Evolutionary conservation across 108 stramenopile species (phyloP).

Genomic region (Aurantiochytrium sp.): DNA sequence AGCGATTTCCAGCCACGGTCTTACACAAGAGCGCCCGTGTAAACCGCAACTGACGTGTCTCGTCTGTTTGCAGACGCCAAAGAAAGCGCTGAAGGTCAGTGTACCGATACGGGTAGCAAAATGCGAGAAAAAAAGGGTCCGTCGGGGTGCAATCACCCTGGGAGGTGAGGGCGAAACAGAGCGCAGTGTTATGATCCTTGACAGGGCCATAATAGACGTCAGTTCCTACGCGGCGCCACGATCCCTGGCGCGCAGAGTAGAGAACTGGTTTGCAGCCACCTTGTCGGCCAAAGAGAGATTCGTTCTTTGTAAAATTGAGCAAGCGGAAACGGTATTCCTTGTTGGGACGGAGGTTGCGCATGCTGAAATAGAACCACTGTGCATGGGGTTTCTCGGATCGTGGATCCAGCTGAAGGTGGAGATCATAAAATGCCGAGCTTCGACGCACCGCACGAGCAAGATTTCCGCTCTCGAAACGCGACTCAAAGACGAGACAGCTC

Average conservation of each 20-base stretch:
- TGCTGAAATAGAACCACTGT: conserved; percentile 62
- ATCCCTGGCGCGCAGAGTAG: neutral
- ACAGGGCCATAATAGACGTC: conserved; percentile 34
- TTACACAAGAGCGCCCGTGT: conserved; percentile 29
- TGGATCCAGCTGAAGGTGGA: neutral
- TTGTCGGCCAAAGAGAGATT: conserved; percentile 32
- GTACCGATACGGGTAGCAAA: conserved; percentile 56
- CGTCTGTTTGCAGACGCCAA: neutral
- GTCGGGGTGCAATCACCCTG: neutral
- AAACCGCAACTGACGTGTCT: neutral
- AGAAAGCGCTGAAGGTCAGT: conserved; percentile 31
- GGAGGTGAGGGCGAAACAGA: neutral
- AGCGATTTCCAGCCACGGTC: conserved; percentile 48
- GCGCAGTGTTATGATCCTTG: neutral
- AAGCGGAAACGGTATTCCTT: conserved; percentile 41
- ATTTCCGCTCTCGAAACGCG: conserved; percentile 54
- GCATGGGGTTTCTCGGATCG: conserved; percentile 26
- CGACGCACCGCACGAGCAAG: conserved; percentile 7
- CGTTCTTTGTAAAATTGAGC: conserved; percentile 38
- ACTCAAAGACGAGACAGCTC: conserved; percentile 32
- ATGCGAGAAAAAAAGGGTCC: conserved; percentile 31
- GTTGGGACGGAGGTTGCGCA: conserved; percentile 22
- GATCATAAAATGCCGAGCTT: neutral
- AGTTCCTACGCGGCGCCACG: conserved; percentile 31
- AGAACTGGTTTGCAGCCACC: neutral